Evolutionary conservation across 164 flowering plant species (phyloP).

Genomic region (Vitis rotundifolia): DNA sequence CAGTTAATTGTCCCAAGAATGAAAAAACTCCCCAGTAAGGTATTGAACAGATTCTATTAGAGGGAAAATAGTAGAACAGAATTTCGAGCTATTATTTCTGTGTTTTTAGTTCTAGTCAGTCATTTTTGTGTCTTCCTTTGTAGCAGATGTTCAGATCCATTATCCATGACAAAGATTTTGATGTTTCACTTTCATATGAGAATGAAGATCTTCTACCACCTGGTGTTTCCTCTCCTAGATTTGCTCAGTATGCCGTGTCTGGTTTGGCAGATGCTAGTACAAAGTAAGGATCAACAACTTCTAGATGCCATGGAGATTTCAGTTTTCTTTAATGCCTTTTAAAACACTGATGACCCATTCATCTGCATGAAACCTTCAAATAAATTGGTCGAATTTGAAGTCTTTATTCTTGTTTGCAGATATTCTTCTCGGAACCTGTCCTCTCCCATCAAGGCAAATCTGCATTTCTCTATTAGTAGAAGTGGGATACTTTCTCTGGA

Average conservation of each 20-base stretch:
- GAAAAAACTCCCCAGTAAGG: conserved; percentile 97
- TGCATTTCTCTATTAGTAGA: conserved; percentile 93
- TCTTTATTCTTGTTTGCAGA: conserved; percentile 33
- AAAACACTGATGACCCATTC: too few relatives aligned
- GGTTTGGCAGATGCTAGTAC: conserved; percentile 82
- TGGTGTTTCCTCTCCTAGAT: conserved; percentile 60
- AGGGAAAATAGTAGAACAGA: not conserved
- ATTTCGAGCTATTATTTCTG: not conserved
- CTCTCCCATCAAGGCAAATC: conserved; percentile 87
- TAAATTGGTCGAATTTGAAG: not conserved
- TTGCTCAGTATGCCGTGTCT: conserved; percentile 76
- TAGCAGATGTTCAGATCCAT: conserved; percentile 87
- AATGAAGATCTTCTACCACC: conserved; percentile 72
- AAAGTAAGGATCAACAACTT: conserved; percentile 54
- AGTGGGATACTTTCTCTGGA: conserved; percentile 86
- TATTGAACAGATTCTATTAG: conserved; percentile 18
- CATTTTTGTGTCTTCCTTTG: conserved; percentile 4
- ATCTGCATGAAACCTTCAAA: not conserved
- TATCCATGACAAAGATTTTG: conserved; percentile 81
- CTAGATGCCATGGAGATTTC: not conserved
- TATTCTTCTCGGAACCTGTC: conserved; percentile 87
- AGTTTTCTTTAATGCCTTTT: conserved; percentile 2
- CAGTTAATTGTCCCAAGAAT: conserved; percentile 75
- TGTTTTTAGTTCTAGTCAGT: not conserved
- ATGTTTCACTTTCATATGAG: conserved; percentile 83